Conservation (phyloP, 2,329 filamentous ascomycete species). For the Zymoseptoria passerinii region DNA sequence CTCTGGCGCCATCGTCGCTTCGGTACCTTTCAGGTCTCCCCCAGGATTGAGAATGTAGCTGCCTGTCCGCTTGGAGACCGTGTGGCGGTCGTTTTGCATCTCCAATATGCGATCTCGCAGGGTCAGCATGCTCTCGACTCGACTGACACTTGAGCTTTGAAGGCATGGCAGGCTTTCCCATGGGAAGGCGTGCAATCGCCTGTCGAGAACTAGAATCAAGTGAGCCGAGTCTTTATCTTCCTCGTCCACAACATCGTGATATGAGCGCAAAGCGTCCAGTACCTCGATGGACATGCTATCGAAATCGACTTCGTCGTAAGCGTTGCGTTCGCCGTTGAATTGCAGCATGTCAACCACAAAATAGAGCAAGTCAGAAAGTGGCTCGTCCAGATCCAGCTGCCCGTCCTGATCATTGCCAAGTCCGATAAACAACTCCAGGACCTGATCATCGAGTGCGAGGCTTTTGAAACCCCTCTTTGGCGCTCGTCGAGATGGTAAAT, state of each 20-base stretch:
- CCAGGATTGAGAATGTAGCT: slow-evolving; percentile 86
- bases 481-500: slow-evolving; percentile 69
- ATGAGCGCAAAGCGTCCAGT: slow-evolving; percentile 71
- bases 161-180: slow-evolving; percentile 95
- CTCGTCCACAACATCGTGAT: slow-evolving; percentile 49
- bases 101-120: slow-evolving; percentile 65
- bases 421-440: slow-evolving; percentile 82
- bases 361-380: slow-evolving; percentile 84
- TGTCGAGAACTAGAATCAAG: slow-evolving; percentile 84
- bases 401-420: slow-evolving; percentile 64
- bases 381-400: slow-evolving; percentile 71
- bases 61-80: slow-evolving; percentile 48
- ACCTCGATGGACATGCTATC: slow-evolving; percentile 84
- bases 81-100: slow-evolving; percentile 35
- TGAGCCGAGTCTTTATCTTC: slow-evolving; percentile 45
- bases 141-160: slow-evolving; percentile 67
- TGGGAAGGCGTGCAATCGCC: slow-evolving; percentile 79
- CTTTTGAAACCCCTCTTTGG: slow-evolving; percentile 46
- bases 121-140: slow-evolving; percentile 78
- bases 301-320: slow-evolving; percentile 96
- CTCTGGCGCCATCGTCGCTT: slow-evolving; percentile 61
- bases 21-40: slow-evolving; percentile 72
- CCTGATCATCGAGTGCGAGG: slow-evolving; percentile 52
- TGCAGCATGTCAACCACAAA: slow-evolving; percentile 95
- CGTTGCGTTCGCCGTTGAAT: slow-evolving; percentile 91